Conservation (phyloP, 257 asterid species). For the Knoxia roxburghii region DNA sequence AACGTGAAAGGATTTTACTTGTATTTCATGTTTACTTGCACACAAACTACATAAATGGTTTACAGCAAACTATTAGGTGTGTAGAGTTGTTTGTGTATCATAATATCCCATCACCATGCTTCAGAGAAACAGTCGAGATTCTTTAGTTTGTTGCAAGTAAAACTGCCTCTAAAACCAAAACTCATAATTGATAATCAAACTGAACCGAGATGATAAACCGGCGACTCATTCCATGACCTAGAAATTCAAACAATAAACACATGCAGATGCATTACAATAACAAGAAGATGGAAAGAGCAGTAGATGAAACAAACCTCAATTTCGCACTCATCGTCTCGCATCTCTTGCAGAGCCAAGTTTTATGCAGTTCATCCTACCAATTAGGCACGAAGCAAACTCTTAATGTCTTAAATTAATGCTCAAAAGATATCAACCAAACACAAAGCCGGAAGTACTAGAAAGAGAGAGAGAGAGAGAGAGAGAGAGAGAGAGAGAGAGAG, state of each 20-base stretch:
- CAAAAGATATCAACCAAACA: not conserved
- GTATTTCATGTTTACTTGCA: not conserved
- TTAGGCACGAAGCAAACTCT: constrained; percentile 12
- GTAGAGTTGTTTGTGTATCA: not conserved
- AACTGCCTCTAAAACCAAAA: not conserved
- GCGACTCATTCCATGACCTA: not conserved
- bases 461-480: not conserved
- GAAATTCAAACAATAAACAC: not conserved
- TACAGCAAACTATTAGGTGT: not conserved
- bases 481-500: not conserved
- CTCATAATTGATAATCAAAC: not conserved
- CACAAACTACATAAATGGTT: not conserved
- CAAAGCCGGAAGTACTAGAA: not conserved
- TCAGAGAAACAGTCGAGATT: not conserved
- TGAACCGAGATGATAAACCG: not conserved
- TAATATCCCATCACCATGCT: not conserved
- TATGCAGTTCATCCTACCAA: constrained; percentile 84
- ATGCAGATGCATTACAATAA: not conserved
- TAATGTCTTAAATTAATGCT: constrained; percentile 2
- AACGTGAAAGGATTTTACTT: not conserved
- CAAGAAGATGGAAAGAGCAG: constrained; percentile 22
- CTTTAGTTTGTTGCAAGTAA: not conserved
- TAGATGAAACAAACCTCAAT: constrained; percentile 57
- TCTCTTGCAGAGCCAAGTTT: constrained; percentile 95
- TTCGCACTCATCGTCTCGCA: constrained; percentile 99